Evolutionary conservation across 441 rosid species (phyloP).

Genomic region (Mallotus repandus): DNA sequence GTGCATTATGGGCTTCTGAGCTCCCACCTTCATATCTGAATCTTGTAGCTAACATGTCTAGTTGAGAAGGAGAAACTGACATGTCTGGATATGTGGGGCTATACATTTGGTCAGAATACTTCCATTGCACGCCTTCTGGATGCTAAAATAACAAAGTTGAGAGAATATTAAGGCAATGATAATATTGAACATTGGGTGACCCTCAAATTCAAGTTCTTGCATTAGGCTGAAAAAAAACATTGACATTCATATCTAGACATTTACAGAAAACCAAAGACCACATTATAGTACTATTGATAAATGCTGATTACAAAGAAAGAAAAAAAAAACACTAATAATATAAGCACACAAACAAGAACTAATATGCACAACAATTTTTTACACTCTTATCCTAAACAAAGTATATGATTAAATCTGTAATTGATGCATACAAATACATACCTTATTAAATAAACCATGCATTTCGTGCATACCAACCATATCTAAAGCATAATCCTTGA

Average conservation of each 20-base stretch:
- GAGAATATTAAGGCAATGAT: slow-evolving; percentile 62
- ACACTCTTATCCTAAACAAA: neutral
- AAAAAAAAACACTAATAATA: too few relatives aligned
- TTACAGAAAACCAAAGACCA: neutral
- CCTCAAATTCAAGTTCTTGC: slow-evolving; percentile 46
- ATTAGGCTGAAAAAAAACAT: slow-evolving; percentile 45
- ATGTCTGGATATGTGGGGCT: slow-evolving; percentile 28
- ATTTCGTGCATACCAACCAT: neutral
- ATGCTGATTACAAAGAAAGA: neutral
- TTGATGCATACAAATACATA: neutral
- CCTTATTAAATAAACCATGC: neutral
- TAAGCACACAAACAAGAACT: neutral
- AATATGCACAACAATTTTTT: neutral
- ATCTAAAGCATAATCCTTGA: neutral
- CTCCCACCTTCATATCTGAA: slow-evolving; percentile 26
- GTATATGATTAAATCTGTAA: neutral
- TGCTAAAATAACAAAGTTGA: slow-evolving; percentile 57
- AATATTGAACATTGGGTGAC: slow-evolving; percentile 50
- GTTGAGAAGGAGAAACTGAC: slow-evolving; percentile 26
- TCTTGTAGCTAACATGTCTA: slow-evolving; percentile 33
- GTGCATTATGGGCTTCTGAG: slow-evolving; percentile 31
- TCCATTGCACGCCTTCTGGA: slow-evolving; percentile 44
- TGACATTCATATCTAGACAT: slow-evolving; percentile 11
- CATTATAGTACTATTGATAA: neutral
- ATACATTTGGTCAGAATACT: slow-evolving; percentile 30